Base-by-base conservation (phyloP, 2,329 filamentous ascomycete genomes). In the Colletotrichum destructivum region DNA sequence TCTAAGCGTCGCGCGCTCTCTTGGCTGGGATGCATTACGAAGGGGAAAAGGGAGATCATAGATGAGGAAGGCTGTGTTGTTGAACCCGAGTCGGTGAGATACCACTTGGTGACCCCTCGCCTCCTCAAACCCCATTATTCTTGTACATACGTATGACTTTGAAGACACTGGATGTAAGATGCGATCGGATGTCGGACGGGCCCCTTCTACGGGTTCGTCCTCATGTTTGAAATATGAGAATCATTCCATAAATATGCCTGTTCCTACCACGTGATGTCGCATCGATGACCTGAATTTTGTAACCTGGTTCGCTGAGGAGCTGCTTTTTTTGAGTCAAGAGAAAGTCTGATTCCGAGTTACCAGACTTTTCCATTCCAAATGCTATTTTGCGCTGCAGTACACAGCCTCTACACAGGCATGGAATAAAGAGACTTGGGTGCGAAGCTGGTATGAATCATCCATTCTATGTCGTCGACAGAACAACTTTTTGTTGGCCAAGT, bases 81-180 rank as follows among this genome's bases (percentile, higher is more conserved):
- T 18, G 40, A 23, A 16, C 1, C n/a, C 12, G 35, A 31, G 56
- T 35, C 15, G 8, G 12, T 15, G 44, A 26, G 15, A 8, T 11
- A 8, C 47, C 55, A 16, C 40, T 68, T 62, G 31, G 40, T 46
- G 40, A 26, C 26, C 26, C 26, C 26, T 0, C 15, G 18, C 18
- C 15, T 2, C 57, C 44, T 44, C 44, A 18, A 31, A 9, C 8
- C 31, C 40, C 18, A 23, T 8, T 59, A n/a, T 62, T 71, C 69
- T 64, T 69, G 69, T 69, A 71, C 47, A 71, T 69, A 71, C 44
- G 51, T 69, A 64, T 71, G 65, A 72, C 65, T 69, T 18, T 9
- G 9, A 63, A 63, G 65, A 72, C 69, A 69, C 59, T 60, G 59
- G 69, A 72, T 72, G 65, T 72, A 64, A 69, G 8, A 69, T 63